These are phyloP conservation scores for Ilyonectria mors-panacis DNA, from an alignment of 2,329 filamentous ascomycete genomes.

Conservation along the genomic window DNA sequence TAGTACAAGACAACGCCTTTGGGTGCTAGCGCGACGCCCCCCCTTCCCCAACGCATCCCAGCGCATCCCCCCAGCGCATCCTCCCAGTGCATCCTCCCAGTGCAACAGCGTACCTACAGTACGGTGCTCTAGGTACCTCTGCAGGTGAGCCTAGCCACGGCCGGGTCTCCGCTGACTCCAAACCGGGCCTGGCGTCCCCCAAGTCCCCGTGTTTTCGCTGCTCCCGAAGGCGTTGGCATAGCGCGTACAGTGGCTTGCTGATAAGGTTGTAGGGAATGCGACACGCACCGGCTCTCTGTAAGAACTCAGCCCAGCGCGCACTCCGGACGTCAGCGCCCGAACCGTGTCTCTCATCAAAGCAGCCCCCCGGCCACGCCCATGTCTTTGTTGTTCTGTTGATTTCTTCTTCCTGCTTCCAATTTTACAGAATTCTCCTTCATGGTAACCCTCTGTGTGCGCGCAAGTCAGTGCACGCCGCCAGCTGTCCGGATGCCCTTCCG, in stretches of 20 bases:
- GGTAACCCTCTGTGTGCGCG: slow-evolving; percentile 6
- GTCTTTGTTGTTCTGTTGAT: background rate
- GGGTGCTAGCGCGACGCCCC: background rate
- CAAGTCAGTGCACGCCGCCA: slow-evolving; percentile 27
- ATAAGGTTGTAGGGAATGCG: slow-evolving; percentile 45
- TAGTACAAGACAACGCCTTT: background rate
- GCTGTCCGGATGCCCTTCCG: slow-evolving; percentile 39
- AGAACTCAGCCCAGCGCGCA: background rate
- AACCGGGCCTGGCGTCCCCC: slow-evolving; percentile 5
- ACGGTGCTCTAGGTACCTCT: slow-evolving; percentile 15
- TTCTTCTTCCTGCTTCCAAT: background rate
- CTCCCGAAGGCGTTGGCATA: slow-evolving; percentile 30
- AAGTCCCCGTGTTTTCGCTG: slow-evolving; percentile 14
- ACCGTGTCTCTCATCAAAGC: background rate
- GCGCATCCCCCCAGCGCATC: background rate
- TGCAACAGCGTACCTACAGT: background rate
- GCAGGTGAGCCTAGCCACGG: slow-evolving; percentile 15
- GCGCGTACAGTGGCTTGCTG: slow-evolving; percentile 33
- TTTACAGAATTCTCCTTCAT: background rate
- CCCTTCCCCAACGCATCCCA: background rate
- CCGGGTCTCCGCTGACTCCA: slow-evolving; percentile 15
- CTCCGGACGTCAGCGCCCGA: background rate
- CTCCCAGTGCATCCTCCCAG: slow-evolving; percentile 2
- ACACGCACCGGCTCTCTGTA: slow-evolving; percentile 27
- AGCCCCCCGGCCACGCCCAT: background rate